A percentile compares a stretch with the other conserved stretches of the same genome.
Evolutionary conservation across 768 basidiomycete genomes (phyloP).

Genomic region (Tulasnella sp.): DNA sequence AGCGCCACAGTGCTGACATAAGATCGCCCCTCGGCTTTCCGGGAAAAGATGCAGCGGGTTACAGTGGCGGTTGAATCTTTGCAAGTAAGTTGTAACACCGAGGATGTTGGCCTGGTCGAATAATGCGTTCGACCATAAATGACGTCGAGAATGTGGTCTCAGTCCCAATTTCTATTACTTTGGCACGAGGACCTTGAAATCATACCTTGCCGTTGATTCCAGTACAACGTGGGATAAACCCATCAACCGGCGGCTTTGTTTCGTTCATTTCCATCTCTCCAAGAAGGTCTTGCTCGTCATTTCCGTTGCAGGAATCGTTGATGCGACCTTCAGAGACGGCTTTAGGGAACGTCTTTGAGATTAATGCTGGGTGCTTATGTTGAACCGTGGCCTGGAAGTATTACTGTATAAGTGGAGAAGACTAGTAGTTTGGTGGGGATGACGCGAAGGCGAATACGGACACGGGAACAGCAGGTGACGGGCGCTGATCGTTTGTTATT

Average conservation of each 20-base stretch:
- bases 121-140: constrained; percentile 58
- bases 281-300: no score
- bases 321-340: constrained; percentile 34
- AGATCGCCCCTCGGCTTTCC: neutral
- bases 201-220: constrained; percentile 73
- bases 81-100: no score
- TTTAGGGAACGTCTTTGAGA: no score
- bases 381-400: constrained; percentile 40
- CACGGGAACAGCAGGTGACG: neutral
- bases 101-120: constrained; percentile 50
- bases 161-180: neutral
- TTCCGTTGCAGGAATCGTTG: constrained; percentile 34
- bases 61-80: no score
- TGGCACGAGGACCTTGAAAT: neutral
- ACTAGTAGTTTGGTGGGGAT: neutral
- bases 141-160: constrained; percentile 9
- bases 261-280: no score
- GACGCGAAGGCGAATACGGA: neutral
- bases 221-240: no score
- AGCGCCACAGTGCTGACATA: constrained; percentile 6
- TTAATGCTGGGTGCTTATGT: constrained; percentile 45
- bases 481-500: neutral
- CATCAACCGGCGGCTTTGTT: no score
- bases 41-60: neutral
- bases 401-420: neutral